Conservation (phyloP, 2,329 filamentous ascomycete species). For the Fusarium concolor region DNA sequence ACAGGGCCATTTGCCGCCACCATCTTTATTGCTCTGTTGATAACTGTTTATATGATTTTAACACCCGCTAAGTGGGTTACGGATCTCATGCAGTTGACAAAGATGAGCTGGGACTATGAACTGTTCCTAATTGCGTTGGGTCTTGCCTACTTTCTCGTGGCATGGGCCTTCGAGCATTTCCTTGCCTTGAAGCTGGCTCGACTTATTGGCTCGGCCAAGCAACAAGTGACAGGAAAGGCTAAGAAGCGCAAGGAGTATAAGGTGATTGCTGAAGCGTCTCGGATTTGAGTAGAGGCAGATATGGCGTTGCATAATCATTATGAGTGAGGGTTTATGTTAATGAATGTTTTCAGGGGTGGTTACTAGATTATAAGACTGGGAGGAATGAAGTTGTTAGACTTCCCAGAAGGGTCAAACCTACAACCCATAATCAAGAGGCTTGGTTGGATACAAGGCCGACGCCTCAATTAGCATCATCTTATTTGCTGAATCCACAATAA, state of each 20-base stretch:
- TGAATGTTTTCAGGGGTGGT: not conserved
- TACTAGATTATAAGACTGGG: constrained; percentile 6
- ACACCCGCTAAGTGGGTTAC: constrained; percentile 76
- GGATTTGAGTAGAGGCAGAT: constrained; percentile 19
- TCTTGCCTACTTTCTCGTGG: constrained; percentile 72
- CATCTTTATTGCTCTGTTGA: constrained; percentile 73
- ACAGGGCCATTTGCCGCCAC: constrained; percentile 86
- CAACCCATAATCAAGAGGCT: not conserved
- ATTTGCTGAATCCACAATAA: not conserved
- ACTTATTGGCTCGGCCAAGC: constrained; percentile 71
- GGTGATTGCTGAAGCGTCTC: constrained; percentile 72
- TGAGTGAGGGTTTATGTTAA: not conserved
- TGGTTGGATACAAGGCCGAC: not conserved
- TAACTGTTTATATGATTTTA: constrained; percentile 85
- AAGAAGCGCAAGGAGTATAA: constrained; percentile 94
- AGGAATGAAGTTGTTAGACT: not conserved
- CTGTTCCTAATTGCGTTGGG: constrained; percentile 78
- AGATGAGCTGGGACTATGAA: constrained; percentile 78
- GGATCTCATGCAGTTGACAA: constrained; percentile 86
- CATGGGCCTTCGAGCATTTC: constrained; percentile 78
- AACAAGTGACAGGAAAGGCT: constrained; percentile 65
- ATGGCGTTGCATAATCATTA: not conserved
- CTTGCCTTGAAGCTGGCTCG: constrained; percentile 77
- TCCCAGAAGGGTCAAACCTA: not conserved
- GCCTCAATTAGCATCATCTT: not conserved